phyloP scores from a whole-genome alignment of 768 basidiomycete species.

The Tubosaeta brunneosetosa region DNA sequence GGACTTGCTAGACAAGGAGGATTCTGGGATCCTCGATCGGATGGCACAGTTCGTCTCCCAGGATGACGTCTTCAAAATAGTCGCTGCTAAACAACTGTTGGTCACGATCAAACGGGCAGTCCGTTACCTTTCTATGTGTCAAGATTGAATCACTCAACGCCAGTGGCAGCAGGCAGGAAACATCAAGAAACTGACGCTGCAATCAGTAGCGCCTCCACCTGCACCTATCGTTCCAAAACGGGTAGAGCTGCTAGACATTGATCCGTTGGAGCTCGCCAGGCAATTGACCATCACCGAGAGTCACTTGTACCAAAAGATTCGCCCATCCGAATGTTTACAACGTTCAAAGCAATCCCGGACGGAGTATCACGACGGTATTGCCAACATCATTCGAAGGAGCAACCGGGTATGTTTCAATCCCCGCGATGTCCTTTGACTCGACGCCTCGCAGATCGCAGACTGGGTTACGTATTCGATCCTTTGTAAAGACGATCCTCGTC shows the following conservation, averaged over 20 bases:
- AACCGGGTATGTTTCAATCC: constrained; percentile 40
- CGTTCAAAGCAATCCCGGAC: constrained; percentile 45
- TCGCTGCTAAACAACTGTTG: constrained; percentile 48
- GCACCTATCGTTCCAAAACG: constrained; percentile 46
- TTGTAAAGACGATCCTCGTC: constrained; percentile 53
- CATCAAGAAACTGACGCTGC: constrained; percentile 32
- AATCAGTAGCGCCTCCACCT: constrained; percentile 39
- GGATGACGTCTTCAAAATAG: constrained; percentile 36
- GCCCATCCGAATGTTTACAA: constrained; percentile 56
- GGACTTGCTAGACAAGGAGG: constrained; percentile 51
- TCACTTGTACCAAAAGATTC: constrained; percentile 53
- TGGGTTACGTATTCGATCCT: constrained; percentile 60
- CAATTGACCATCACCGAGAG: constrained; percentile 67
- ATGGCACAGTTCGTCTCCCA: constrained; percentile 50
- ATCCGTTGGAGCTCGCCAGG: constrained; percentile 60
- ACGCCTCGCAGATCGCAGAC: constrained; percentile 41
- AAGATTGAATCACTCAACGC: neutral
- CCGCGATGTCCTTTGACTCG: neutral
- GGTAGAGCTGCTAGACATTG: constrained; percentile 54
- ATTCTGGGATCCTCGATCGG: constrained; percentile 45
- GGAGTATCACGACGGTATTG: constrained; percentile 48
- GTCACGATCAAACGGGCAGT: constrained; percentile 49
- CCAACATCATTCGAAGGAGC: constrained; percentile 52
- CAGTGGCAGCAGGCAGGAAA: constrained; percentile 31
- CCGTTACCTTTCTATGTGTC: constrained; percentile 18